Percentiles rank a stretch among this genome's conserved stretches.
Conservation (phyloP, 116 monocot genomes). For the Posidonia oceanica region DNA sequence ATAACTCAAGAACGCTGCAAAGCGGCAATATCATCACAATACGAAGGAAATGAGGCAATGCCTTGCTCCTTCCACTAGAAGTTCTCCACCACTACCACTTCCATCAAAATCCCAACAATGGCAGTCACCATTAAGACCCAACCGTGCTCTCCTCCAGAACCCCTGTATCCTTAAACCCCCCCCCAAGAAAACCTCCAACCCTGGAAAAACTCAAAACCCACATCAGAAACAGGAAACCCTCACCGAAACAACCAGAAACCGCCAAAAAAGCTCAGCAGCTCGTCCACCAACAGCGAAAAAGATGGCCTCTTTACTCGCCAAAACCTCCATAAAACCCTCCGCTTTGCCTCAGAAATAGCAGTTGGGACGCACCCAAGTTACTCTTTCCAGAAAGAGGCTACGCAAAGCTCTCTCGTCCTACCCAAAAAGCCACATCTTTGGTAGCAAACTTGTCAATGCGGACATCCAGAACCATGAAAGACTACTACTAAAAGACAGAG, state of each 20-base stretch:
- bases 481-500: neutral
- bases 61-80: neutral
- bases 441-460: neutral
- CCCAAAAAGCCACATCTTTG: neutral
- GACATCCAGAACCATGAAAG: neutral
- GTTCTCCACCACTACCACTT: neutral
- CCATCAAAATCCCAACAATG: too few relatives aligned
- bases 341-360: neutral
- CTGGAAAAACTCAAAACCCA: neutral
- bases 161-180: too few relatives aligned
- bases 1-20: neutral
- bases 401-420: slow-evolving; percentile 4
- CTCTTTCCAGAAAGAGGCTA: neutral
- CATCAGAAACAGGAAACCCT: neutral
- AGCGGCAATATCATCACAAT: neutral
- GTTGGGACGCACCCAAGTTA: neutral
- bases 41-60: neutral
- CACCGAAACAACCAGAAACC: neutral
- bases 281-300: neutral
- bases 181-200: neutral
- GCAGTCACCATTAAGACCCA: neutral
- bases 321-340: neutral
- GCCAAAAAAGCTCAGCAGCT: neutral
- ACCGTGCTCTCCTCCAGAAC: neutral
- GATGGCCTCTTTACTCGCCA: neutral